Evolutionary conservation across 352 stramenopile genomes (phyloP).

Genomic region (Phytophthora cajani): DNA sequence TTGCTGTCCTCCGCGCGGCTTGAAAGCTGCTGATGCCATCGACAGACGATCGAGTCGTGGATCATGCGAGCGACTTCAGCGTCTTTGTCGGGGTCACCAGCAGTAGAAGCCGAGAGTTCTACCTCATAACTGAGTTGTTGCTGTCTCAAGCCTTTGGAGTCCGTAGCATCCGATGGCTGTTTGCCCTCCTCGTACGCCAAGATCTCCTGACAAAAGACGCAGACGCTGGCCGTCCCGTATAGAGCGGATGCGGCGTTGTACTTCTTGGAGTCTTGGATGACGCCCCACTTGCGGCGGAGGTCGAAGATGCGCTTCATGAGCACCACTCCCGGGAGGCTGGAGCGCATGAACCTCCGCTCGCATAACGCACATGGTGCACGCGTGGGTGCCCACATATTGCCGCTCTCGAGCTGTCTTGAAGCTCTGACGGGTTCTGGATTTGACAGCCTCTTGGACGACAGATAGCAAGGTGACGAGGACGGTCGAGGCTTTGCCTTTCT

Average conservation of each 20-base stretch:
- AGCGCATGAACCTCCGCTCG: slow-evolving; percentile 52
- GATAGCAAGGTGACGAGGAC: slow-evolving; percentile 37
- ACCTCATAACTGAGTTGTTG: background rate
- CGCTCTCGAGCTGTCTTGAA: slow-evolving; percentile 1
- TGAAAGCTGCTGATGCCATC: slow-evolving; percentile 36
- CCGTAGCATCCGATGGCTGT: background rate
- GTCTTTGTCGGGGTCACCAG: background rate
- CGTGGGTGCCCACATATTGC: slow-evolving; percentile 36
- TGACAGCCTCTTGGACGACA: slow-evolving; percentile 25
- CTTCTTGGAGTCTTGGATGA: slow-evolving; percentile 57
- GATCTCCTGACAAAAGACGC: slow-evolving; percentile 55
- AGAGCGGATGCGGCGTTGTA: slow-evolving; percentile 41
- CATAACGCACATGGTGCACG: slow-evolving; percentile 49
- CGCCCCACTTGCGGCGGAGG: slow-evolving; percentile 51
- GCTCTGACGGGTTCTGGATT: background rate
- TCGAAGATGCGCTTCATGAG: slow-evolving; percentile 65
- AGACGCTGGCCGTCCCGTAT: slow-evolving; percentile 51
- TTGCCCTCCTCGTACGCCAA: slow-evolving; percentile 40
- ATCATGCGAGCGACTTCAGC: slow-evolving; percentile 46
- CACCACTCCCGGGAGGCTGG: slow-evolving; percentile 44
- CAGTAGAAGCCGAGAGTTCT: background rate
- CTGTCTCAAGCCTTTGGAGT: background rate
- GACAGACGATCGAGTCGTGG: slow-evolving; percentile 41
- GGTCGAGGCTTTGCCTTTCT: slow-evolving; percentile 24
- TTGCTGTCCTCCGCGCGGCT: slow-evolving; percentile 12